These are phyloP conservation scores for Cokeromyces recurvatus DNA, from an alignment of 371 early-diverging fungal species.

Conservation along the genomic window DNA sequence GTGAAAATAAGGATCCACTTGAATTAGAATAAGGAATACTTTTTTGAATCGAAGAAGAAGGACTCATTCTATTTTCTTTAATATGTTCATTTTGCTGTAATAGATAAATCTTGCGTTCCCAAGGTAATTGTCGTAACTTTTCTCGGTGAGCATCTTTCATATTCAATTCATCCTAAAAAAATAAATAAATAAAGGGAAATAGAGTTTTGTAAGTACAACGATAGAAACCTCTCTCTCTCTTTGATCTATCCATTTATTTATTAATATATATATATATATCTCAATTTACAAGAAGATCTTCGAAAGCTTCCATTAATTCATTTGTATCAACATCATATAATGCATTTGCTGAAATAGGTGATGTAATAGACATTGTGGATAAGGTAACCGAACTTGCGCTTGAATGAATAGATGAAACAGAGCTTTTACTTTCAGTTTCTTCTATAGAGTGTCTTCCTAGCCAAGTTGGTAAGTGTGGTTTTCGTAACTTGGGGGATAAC, in stretches of 20 bases:
- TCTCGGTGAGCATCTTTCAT: conserved; percentile 51
- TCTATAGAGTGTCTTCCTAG: conserved; percentile 24
- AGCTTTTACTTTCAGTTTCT: not conserved
- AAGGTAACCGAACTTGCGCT: not conserved
- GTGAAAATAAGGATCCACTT: conserved; percentile 14
- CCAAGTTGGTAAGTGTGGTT: conserved; percentile 35
- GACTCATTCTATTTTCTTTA: conserved; percentile 19
- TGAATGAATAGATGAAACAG: conserved; percentile 3
- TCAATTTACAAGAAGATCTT: conserved; percentile 14
- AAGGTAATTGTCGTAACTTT: conserved; percentile 45
- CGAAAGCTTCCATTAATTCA: conserved; percentile 16
- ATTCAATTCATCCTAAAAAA: conserved; percentile 48
- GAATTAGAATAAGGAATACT: conserved; percentile 16
- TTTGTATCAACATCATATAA: not conserved
- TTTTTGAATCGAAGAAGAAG: not conserved
- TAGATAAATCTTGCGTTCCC: conserved; percentile 44
- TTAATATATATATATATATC: not conserved
- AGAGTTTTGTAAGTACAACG: too few relatives aligned
- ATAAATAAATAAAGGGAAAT: not conserved
- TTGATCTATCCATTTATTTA: not conserved
- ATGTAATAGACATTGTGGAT: not conserved
- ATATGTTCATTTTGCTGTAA: conserved; percentile 50
- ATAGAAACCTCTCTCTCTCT: too few relatives aligned
- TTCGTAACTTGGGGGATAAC: conserved; percentile 43
- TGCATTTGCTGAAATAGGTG: not conserved